Evolutionary conservation across 129 eudicot genomes (phyloP), one percentile per base, ranked within the genome.

Genomic region (Flaveria sonorensis): DNA sequence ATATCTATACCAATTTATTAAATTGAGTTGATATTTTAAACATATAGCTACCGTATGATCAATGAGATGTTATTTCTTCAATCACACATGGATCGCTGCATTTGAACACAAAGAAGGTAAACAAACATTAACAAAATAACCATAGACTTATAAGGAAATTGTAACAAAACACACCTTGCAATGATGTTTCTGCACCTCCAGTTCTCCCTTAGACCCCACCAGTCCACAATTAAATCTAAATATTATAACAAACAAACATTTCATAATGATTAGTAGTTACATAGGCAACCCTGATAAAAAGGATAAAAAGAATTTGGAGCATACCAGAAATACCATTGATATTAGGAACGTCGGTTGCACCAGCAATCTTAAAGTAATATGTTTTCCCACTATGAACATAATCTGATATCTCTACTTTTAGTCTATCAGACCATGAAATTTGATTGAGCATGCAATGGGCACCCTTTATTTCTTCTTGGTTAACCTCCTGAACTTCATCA

Each of bases 271-370:
- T 13, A 69, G 20, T 47, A 7, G 6, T 13, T 18, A 7, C 18
- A 5, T 40, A 2, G 6, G 24, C 28, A 66, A 16, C 42, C 7
- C 4, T 7, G 9, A 2, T 28, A 28, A 28, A 28, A 18, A 1
- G 21, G 30, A 56, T 19, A 2, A 4, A 16, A 45, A 2, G 0
- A 23, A 19, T 70, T 45, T 47, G 24, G 45, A 70, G 43, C 59
- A 23, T 70, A 70, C 74, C 74, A 70, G 74, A 70, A 15, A 23
- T 48, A 70, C 75, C 75, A 15, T 28, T 26, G 1, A 46, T 70
- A 23, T 70, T 20, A 47, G 74, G 74, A 46, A 70, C 74, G 15
- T 70, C 60, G 3, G 0, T 42, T 18, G 51, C 15, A 48, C 61
- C 45, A 16, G 62, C 75, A 28, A 71, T 52, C 75, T 51, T 71